Base-by-base conservation (phyloP, 1,284 basidiomycete species). In the Trametes pubescens region DNA sequence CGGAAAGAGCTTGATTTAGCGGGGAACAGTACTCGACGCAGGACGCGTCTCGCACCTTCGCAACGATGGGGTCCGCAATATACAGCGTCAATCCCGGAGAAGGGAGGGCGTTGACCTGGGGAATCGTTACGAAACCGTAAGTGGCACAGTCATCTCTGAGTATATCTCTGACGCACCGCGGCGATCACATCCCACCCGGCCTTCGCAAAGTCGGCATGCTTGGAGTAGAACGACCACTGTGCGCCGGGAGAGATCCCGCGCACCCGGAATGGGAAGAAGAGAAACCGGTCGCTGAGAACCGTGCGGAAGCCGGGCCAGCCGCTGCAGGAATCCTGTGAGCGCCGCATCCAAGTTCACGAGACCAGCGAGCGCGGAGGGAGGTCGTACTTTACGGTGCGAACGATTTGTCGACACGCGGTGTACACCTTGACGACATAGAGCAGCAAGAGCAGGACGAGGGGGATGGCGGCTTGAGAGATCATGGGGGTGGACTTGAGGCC, bases 251-350 rank as follows among this genome's bases (percentile, higher is more conserved):
- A 40, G 29, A 74, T 40, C 43, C 66, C 63, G 13, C 64, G 70
- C 7, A 68, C 69, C 24, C 64, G 62, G 52, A 64, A 64, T 35
- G 61, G 64, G 21, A 71, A 48, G 29, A 65, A 38, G 26, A 67
- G 43, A 54, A 56, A 66, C 22, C 52, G 49, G 21, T 64, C 59
- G 26, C 26, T 59, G 35, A 73, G 65, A 16, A 70, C 29, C 34
- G 66, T 68, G 43, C 71, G 69, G 57, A 68, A 65, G 21, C 71
- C 71, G 6, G 69, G 71, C 61, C 64, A 68, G 64, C 69, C 37
- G 37, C 71, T 72, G 57, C n/a, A 37, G 16, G 11, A 14, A 7
- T 13, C 14, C 14, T n/a, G 53, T 40, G 38, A 44, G 18, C 37
- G 11, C 4, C n/a, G 35, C 8, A 40, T 29, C 21, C 22, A n/a